phyloP scores from a whole-genome alignment of 305 asterid species.

The Fraxinus baroniana region DNA sequence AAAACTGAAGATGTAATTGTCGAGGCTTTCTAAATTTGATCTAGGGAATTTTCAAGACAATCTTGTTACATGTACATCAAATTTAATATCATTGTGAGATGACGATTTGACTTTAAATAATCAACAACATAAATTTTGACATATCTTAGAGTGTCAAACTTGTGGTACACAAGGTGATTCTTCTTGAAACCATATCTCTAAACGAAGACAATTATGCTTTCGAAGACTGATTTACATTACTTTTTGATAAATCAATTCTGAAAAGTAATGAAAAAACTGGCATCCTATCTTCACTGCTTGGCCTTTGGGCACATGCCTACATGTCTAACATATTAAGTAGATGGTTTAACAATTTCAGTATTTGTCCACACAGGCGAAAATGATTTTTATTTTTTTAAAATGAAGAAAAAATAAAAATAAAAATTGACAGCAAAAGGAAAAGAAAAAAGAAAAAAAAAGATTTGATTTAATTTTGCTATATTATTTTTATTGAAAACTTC shows the following conservation, averaged over 20 bases:
- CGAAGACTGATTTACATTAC: constrained; percentile 5
- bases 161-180: too few species aligned
- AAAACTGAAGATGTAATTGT: background rate
- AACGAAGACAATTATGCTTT: background rate
- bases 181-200: background rate
- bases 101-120: too few species aligned
- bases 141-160: too few species aligned
- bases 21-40: background rate
- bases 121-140: too few species aligned
- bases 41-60: background rate
- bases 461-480: background rate
- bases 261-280: background rate
- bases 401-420: too few species aligned
- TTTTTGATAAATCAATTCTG: background rate
- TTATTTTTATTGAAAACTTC: background rate
- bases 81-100: too few species aligned
- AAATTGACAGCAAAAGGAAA: background rate
- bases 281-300: constrained; percentile 30
- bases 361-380: background rate
- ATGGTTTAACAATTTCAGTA: background rate
- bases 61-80: too few species aligned
- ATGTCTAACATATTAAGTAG: background rate
- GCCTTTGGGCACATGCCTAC: background rate
- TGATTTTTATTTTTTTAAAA: too few species aligned
- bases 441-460: too few species aligned